These are phyloP conservation scores for Stereocaulon alpinum DNA, from an alignment of 495 filamentous ascomycete genomes.

Conservation along the genomic window DNA sequence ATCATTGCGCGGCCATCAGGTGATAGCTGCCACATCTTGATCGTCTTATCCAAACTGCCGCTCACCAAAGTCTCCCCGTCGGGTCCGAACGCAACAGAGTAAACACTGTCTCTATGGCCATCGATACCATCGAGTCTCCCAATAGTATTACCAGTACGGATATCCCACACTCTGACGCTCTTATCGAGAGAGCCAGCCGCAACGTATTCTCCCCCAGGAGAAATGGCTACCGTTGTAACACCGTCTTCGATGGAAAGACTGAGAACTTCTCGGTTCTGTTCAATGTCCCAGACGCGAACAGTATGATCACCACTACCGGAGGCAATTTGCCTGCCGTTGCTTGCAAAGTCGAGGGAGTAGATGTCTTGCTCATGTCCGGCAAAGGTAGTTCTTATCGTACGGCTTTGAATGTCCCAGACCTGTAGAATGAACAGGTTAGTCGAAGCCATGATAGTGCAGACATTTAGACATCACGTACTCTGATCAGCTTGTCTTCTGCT, in stretches of 20 bases:
- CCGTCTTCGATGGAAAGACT: slow-evolving; percentile 81
- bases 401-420: slow-evolving; percentile 78
- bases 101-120: slow-evolving; percentile 87
- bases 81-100: slow-evolving; percentile 82
- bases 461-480: slow-evolving; percentile 44
- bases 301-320: slow-evolving; percentile 83
- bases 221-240: slow-evolving; percentile 86
- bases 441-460: slow-evolving; percentile 1
- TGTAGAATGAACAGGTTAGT: slow-evolving; percentile 28
- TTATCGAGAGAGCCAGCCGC: slow-evolving; percentile 83
- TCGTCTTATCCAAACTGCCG: slow-evolving; percentile 85
- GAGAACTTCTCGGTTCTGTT: slow-evolving; percentile 60
- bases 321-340: slow-evolving; percentile 78
- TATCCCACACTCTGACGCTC: slow-evolving; percentile 86
- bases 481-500: slow-evolving; percentile 84
- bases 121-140: slow-evolving; percentile 73
- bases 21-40: slow-evolving; percentile 89
- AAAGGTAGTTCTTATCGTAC: slow-evolving; percentile 73
- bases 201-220: slow-evolving; percentile 75
- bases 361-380: slow-evolving; percentile 85
- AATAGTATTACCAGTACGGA: slow-evolving; percentile 65
- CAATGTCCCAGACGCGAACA: slow-evolving; percentile 82
- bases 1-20: slow-evolving; percentile 46
- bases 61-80: slow-evolving; percentile 81
- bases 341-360: slow-evolving; percentile 83